Evolutionary conservation across 768 basidiomycete genomes (phyloP), one percentile per base, ranked within the genome.

Genomic region (Vishniacozyma victoriae): DNA sequence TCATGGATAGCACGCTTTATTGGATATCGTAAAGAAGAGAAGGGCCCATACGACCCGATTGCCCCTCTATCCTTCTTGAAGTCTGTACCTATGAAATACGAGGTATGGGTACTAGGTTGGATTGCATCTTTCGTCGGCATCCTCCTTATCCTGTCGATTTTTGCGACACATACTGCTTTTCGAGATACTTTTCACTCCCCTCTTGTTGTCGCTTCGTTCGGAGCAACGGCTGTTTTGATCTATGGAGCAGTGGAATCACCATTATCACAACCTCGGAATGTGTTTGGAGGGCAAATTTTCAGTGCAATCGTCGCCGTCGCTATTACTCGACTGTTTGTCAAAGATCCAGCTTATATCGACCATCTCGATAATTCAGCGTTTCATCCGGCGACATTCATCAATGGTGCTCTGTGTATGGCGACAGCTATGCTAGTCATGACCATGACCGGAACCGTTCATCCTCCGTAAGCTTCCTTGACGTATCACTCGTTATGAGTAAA

Each of bases 171-270:
- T 15, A 50, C 57, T 12, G 40, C 24, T 3, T 55, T 58, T 35
- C 22, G 31, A 15, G 44, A 45, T 0, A 27, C 52, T 2, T 52
- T 47, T 23, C 39, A 52, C 14, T 49, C 56, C 3, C 52, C 59
- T 0, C 18, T 63, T 13, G 59, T 67, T 27, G 42, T 67, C 18
- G 42, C 51, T 11, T 60, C 59, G 13, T 67, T 67, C 44, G 64
- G 64, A 18, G 64, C 64, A 2, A 48, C 59, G 2, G 55, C 59
- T 7, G 57, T 63, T 1, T 39, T 67, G 15, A 24, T 55, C 1
- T 67, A 57, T 26, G 58, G 58, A 1, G 55, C 50, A 2, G 55
- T 59, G 26, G 61, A 67, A 19, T 50, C 56, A 4, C 64, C 64
- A 2, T 36, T 67, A 0, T 46, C 61, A 13, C 64, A 67, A 47